Evolutionary conservation across 805 yeast genomes (phyloP).

Genomic region (Sporopachydermia lactativora): DNA sequence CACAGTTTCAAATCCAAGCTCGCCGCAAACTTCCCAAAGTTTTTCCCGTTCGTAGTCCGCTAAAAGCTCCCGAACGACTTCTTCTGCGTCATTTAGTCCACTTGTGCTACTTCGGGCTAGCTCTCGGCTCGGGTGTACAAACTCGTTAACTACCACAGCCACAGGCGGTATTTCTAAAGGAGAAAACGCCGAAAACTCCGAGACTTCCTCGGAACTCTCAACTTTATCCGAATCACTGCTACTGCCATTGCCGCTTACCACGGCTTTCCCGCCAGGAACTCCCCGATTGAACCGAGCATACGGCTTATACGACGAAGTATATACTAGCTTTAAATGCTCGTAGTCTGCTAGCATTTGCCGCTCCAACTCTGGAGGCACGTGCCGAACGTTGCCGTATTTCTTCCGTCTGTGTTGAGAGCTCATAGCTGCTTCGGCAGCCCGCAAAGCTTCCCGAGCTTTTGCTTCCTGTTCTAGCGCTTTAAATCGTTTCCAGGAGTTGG

Average conservation of each 20-base stretch:
- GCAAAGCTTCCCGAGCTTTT: slow-evolving; percentile 17
- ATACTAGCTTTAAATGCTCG: background rate
- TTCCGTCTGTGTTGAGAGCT: background rate
- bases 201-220: background rate
- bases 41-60: background rate
- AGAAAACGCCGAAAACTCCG: no score
- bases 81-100: background rate
- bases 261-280: no score
- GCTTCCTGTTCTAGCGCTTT: slow-evolving; percentile 15
- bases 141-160: background rate
- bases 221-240: background rate
- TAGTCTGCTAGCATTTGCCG: background rate
- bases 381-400: background rate
- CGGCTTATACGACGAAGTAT: background rate
- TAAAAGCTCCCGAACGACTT: background rate
- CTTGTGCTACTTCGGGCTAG: background rate
- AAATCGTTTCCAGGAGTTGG: background rate
- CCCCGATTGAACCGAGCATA: background rate
- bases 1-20: background rate
- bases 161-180: background rate
- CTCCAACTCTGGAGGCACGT: background rate
- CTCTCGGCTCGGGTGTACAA: background rate
- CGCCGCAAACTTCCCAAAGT: background rate
- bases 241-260: background rate
- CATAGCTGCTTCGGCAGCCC: no score